Base-by-base conservation (phyloP, 345 rosid species). In the Erucastrum elatum region DNA sequence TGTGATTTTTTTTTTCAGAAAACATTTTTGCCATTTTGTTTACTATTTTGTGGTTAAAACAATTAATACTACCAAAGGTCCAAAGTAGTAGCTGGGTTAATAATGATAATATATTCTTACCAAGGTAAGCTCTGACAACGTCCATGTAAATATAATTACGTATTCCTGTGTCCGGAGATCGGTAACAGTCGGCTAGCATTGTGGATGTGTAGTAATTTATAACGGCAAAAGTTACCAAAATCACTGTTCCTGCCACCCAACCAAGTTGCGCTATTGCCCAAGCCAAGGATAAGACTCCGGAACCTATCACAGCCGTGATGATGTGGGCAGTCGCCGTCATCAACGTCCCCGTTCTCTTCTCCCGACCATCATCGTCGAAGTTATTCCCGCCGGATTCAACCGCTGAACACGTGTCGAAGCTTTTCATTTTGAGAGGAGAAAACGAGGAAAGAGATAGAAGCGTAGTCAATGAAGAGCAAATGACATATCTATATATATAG, bases 261-360 rank as follows among this genome's bases (percentile, higher is more conserved):
- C 98, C 97, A 26, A 94, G 83, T 82, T 94, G 96, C 1, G 98
- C 96, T 35, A 90, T 71, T 2, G 94, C 91, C 98, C 96, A 92
- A 61, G 98, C 89, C 81, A 94, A 75, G 3, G 96, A 86, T 53
- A 94, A 70, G 76, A 92, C 97, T 9, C 98, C 98, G 3, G 95
- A 92, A 0, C 96, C 98, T 16, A 94, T 92, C 71, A 94, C 97
- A 0, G 97, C 96, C 1, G 98, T 94, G 46, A 94, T 90, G 6
- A 94, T 94, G 72, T 94, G 98, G 0, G 97, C 92, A 74, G 89
- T 90, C 7, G 78, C 71, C n/a, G 82, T 79, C n/a, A 44, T 0
- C 64, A 80, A 16, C 59, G 27, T 86, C 81, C 95, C 97, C 11
- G 87, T 89, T 84, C 96, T 80, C 76, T 86, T 90, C 29, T 39